Evolutionary conservation across 1,139 yeast species (phyloP), one percentile per base, ranked within the genome.

Genomic region (Lodderomyces parapsilosis): DNA sequence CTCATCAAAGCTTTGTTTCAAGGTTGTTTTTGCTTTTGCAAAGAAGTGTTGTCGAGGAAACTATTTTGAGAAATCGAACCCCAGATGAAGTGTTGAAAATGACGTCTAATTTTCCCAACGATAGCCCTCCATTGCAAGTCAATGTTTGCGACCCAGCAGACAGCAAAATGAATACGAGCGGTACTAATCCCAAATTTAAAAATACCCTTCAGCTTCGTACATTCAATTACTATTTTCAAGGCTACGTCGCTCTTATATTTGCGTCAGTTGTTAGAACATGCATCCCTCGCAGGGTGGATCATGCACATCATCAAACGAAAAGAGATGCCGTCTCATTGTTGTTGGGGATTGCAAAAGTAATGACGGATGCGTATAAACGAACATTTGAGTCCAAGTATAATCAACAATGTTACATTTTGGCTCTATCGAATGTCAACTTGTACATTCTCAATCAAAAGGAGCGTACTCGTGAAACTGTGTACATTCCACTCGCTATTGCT

Each of bases 171-270:
- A 63, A 63, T 42, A 62, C 58, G 43, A 74, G 71, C 28, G 70
- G 68, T 9, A 71, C 77, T 4, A 71, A 75, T 37, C 77, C 84
- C 1, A 76, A 77, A 48, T 80, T 69, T 61, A 85, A 84, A 52
- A 86, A 85, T 52, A 63, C 84, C 0, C 60, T 78, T 1, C 81
- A 82, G 49, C 57, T 82, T 17, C 71, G 89, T 43, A 69, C 70
- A 45, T 65, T 81, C 35, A 61, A 71, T 38, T 71, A 75, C 44
- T 71, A 77, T 38, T 60, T 80, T 24, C 84, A 78, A 47, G 72
- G 78, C 4, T 72, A 78, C 52, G 61, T 78, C 2, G 62, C 77
- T 5, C 65, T 66, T 38, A 50, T 73, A 4, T 66, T 75, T 38
- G 59, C 66, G 18, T 59, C 74, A 13, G 49, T 76, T 11, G 71